Base-by-base conservation (phyloP, 2,329 filamentous ascomycete species). In the Fusarium domesticum region DNA sequence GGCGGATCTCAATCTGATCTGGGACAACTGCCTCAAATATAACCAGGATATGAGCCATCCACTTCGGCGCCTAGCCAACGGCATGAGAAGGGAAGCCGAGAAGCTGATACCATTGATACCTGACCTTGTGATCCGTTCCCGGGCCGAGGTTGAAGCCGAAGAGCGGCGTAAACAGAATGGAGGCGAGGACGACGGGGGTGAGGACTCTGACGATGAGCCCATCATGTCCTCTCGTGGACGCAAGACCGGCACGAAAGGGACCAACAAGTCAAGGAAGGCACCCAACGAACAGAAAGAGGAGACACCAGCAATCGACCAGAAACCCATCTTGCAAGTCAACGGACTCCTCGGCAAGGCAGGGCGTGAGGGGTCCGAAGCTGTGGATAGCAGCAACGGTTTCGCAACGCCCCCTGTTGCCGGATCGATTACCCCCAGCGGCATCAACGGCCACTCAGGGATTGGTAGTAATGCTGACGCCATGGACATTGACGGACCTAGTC, bases 171-270 rank as follows among this genome's bases (percentile, higher is more conserved):
- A 93, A 64, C 89, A 95, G 59, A 88, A 91, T 50, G 90, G 93
- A 39, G 85, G 85, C 35, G 86, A 89, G 48, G 82, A 89, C 53
- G 89, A 92, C 56, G 87, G 77, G 31, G 88, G 80, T 19, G 92
- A 96, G 47, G 92, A 96, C 66, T 96, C 90, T 56, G 92, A 97
- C 60, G 92, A 97, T 63, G 91, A 96, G 68, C 93, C 93, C 7
- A 97, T 98, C 62, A 97, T 97, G 88, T 93, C 93, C 45, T 96
- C 92, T 38, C 82, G 93, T 54, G 93, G 93, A 41, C 85, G 93
- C 35, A 96, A 92, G 64, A 88, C 90, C 14, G 62, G 64, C 4
- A 87, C 88, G 56, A 91, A 87, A 62, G 85, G 89, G 17, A 83
- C 83, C 51, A 92, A 85, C 55, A 83, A 85, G 58, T 83, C 85